Percentiles rank a stretch among this genome's conserved stretches.
phyloP scores from a whole-genome alignment of 441 rosid genomes.

The Corymbia calophylla region DNA sequence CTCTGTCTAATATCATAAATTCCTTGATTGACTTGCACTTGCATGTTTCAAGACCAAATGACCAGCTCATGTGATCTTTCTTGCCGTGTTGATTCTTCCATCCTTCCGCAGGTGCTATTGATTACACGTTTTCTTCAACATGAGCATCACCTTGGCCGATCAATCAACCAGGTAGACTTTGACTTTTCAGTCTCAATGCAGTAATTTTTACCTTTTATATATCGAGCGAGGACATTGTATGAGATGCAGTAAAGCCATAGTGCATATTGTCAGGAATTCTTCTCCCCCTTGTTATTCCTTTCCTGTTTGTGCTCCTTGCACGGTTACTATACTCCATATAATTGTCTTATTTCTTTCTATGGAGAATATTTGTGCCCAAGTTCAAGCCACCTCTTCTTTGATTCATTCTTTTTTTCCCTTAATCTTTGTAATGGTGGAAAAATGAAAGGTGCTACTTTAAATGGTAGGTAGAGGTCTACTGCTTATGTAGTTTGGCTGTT shows the following conservation, averaged over 20 bases:
- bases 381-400: background rate
- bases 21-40: background rate
- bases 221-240: background rate
- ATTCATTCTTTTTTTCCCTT: background rate
- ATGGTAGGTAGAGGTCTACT: background rate
- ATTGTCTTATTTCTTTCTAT: background rate
- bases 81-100: background rate
- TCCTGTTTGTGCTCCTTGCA: background rate
- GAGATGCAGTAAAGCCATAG: background rate
- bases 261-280: background rate
- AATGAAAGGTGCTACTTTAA: background rate
- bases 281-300: background rate
- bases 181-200: background rate
- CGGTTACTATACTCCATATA: background rate
- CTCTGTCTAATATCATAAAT: background rate
- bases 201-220: background rate
- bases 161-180: slow-evolving; percentile 68
- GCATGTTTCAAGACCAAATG: background rate
- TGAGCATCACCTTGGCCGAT: slow-evolving; percentile 89
- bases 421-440: background rate
- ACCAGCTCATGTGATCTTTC: background rate
- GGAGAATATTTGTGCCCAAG: background rate
- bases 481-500: background rate
- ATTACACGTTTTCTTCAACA: slow-evolving; percentile 95
- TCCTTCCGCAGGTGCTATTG: slow-evolving; percentile 63